phyloP scores from a whole-genome alignment of 129 eudicot species.

The Cynara cardunculus region DNA sequence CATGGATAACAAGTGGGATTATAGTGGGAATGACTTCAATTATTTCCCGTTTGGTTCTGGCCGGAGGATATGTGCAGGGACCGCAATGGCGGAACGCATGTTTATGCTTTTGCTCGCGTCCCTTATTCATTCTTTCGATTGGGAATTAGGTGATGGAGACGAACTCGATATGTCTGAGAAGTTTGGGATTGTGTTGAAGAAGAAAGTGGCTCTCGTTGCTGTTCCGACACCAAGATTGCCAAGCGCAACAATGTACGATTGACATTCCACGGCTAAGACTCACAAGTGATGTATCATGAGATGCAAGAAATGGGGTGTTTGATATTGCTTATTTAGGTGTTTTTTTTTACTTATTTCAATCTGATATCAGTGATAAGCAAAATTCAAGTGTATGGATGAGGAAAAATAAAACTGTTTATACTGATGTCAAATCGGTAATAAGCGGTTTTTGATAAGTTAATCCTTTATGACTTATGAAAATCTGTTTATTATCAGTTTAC shows the following conservation, averaged over 20 bases:
- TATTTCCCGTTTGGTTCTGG: constrained; percentile 60
- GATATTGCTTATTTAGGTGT: too few relatives aligned
- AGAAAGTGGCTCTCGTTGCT: constrained; percentile 33
- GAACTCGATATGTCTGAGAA: constrained; percentile 37
- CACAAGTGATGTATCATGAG: too few relatives aligned
- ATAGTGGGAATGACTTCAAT: constrained; percentile 40
- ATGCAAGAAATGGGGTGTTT: too few relatives aligned
- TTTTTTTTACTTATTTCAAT: too few relatives aligned
- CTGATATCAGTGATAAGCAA: too few relatives aligned
- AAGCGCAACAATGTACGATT: constrained; percentile 17
- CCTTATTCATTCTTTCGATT: constrained; percentile 50
- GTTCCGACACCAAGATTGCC: constrained; percentile 54
- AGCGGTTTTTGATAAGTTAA: too few relatives aligned
- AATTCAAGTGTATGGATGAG: too few relatives aligned
- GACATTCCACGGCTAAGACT: not conserved
- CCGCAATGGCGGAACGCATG: constrained; percentile 52
- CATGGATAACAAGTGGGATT: constrained; percentile 38
- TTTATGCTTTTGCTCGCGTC: constrained; percentile 48
- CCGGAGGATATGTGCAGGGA: constrained; percentile 58
- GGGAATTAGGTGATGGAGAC: constrained; percentile 38
- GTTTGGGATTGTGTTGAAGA: constrained; percentile 61
- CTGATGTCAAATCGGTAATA: too few relatives aligned
- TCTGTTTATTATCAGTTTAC: too few relatives aligned
- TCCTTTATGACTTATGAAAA: too few relatives aligned
- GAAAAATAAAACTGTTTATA: too few relatives aligned